A percentile compares a stretch with the other conserved stretches of the same genome.
phyloP scores from a whole-genome alignment of 306 rosid species.

The Sesbania bispinosa region DNA sequence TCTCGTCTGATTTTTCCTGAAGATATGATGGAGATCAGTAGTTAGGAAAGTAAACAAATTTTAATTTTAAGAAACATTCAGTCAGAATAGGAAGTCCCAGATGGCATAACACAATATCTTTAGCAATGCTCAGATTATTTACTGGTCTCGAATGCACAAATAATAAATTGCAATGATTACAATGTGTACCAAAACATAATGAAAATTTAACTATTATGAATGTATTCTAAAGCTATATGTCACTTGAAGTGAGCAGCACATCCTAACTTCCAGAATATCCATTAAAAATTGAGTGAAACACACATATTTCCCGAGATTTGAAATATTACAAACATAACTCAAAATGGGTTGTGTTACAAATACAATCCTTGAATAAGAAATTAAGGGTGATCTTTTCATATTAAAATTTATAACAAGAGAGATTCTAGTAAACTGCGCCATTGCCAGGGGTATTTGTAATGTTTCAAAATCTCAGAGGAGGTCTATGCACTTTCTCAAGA shows the following conservation, averaged over 20 bases:
- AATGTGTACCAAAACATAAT: background rate
- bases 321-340: background rate
- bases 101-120: background rate
- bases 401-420: constrained; percentile 5
- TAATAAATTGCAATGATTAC: background rate
- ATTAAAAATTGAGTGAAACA: background rate
- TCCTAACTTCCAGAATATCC: background rate
- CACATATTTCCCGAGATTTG: background rate
- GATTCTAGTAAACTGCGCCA: background rate
- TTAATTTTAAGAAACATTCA: constrained; percentile 5
- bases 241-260: background rate
- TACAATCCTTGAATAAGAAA: background rate
- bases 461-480: background rate
- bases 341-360: background rate
- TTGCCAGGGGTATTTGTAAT: background rate
- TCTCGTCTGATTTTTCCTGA: constrained; percentile 44
- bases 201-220: background rate
- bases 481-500: background rate
- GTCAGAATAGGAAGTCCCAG: background rate
- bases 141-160: background rate
- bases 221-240: background rate
- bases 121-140: background rate
- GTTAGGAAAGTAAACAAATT: constrained; percentile 4
- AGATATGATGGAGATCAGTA: constrained; percentile 8
- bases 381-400: background rate